Base-by-base conservation (phyloP, 768 basidiomycete species). In the Calocera cornea region DNA sequence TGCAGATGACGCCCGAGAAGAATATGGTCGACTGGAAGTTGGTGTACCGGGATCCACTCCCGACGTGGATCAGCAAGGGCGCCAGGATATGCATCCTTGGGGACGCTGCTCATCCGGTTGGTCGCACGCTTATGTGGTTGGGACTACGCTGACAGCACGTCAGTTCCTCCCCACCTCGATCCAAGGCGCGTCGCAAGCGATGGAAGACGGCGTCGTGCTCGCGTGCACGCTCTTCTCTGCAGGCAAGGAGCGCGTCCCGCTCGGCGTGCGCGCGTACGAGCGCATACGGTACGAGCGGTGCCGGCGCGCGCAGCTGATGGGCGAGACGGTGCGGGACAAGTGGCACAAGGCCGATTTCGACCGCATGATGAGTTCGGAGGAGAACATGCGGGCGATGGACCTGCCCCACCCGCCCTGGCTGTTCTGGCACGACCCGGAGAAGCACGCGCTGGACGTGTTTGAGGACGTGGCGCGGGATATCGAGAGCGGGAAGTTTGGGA, bases 351-450 rank as follows among this genome's bases (percentile, higher is more conserved):
- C 47, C 27, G 67, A 65, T 17, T 68, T 60, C 54, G 54, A 60
- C 31, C 14, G 19, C 31, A 11, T 60, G 14, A 60, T 60, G 54
- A 29, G 14, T 27, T 65, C 50, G 1, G 50, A 66, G 33, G 69
- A 66, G 29, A 60, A 60, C 54, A 60, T 60, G 54, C 54, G 54
- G 5, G 31, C 24, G 54, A 65, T 73, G 27, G 70, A 69, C 34
- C 47, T 71, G 24, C 73, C 73, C 8, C 68, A 70, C 47, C 74
- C 71, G 24, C 74, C 73, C 66, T 76, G 72, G 74, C 67, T 78
- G 66, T 68, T 72, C 54, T 70, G 70, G 22, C 71, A 71, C 54
- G 77, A 75, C 41, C 73, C 72, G 16, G 74, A 73, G 44, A 73
- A 68, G 68, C 71, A 75, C 19, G 69, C 74, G 5, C 70, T 68